Base-by-base conservation (phyloP, 805 yeast species). In the Wickerhamomyces queroliae region DNA sequence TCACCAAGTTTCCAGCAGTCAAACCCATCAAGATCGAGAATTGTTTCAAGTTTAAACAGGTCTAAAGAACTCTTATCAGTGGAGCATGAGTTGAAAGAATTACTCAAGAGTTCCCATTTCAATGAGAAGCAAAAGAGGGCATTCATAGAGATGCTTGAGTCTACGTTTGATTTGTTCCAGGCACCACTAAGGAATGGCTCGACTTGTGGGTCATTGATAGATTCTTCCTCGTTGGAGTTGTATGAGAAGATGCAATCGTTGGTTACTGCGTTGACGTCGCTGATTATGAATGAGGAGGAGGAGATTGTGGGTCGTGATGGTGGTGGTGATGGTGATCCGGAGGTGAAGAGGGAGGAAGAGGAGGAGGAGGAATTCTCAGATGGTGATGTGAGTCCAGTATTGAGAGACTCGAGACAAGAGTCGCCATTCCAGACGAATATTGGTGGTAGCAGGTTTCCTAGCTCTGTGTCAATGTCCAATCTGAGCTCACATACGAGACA, bases 171-270 rank as follows among this genome's bases (percentile, higher is more conserved):
- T 26, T 40, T 61, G 7, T 53, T 59, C 17, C 57, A 53, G 17
- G 41, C 50, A 0, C 59, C 59, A 2, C 35, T 56, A 9, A 16
- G 19, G 2, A 12, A 15, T 4, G 12, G n/a, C 16, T 3, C 16
- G 3, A 17, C 12, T 13, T 18, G 16, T 13, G 31, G 34, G 8
- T 58, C 61, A 10, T 40, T 61, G 30, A 59, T 59, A 8, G 66
- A 60, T 37, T 28, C 50, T 1, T 52, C 61, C 1, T 48, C 59
- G 11, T 34, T 52, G 5, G 47, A 45, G 7, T 36, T 63, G 4
- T 58, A 55, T 35, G 47, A 58, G n/a, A 52, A 49, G 38, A 55
- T 64, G 49, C 70, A 66, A 39, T 49, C 39, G 12, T 40, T 62
- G 25, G 59, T 66, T 3, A 49, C 55, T 26, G 41, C 63, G 1